Evolutionary conservation across 257 asterid species (phyloP), one percentile per base, ranked within the genome.

Genomic region (Solanum clarkiae): DNA sequence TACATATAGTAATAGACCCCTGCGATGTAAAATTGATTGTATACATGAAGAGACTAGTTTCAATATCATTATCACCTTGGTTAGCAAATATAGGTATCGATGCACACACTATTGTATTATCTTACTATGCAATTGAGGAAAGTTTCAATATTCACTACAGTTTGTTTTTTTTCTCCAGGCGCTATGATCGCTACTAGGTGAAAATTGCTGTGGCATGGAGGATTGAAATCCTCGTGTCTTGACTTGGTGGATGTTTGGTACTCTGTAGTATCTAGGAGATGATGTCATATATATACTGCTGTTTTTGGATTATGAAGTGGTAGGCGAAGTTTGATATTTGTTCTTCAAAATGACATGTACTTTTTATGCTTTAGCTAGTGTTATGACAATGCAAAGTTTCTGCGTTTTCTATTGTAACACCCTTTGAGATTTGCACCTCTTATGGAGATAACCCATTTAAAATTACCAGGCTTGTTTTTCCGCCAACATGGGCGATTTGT

Each of bases 171-270:
- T 47, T 26, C 60, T 54, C n/a, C 93, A 93, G 97, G 93, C 93
- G 93, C 15, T 84, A 90, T 4, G 93, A 91, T 49, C 90, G 94
- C 29, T 86, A 91, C 92, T 91, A 92, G 93, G 80, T 77, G 88
- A 85, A 71, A 40, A 66, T 15, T 60, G 45, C 47, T 74, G 71
- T 6, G 40, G 17, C 75, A 54, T 45, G 85, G 85, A 81, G 74
- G 84, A 40, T 26, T 84, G 84, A 82, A 85, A 86, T 68, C 65
- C 65, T 65, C 36, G 59, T 83, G 14, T 79, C 47, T 47, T 14
- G 74, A 15, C 26, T 57, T 86, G 42, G 66, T 80, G 66, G n/a
- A 75, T 17, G 86, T 45, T 80, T 69, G 87, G 84, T 84, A 44
- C 53, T 60, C 59, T 22, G 71, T 85, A 84, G 85, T 86, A 80